Evolutionary conservation across 2,329 filamentous ascomycete species (phyloP).

Genomic region (Monilinia aucupariae): DNA sequence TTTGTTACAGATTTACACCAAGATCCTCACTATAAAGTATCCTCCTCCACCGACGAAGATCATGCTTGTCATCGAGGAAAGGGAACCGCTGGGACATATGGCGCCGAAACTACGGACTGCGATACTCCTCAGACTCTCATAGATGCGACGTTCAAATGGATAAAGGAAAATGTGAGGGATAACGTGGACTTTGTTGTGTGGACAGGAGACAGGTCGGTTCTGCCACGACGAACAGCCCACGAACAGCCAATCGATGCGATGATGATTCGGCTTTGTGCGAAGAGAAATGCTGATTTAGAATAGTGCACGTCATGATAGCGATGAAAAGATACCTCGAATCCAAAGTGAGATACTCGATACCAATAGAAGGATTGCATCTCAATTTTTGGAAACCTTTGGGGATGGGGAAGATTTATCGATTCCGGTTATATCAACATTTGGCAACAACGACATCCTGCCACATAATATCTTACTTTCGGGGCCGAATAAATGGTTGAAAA

Average conservation of each 20-base stretch:
- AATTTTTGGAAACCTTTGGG: constrained; percentile 70
- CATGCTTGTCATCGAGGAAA: constrained; percentile 73
- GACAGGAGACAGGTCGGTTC: constrained; percentile 69
- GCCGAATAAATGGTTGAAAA: constrained; percentile 79
- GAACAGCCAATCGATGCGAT: neutral
- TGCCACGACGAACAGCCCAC: constrained; percentile 39
- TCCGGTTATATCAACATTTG: constrained; percentile 83
- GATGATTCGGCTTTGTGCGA: constrained; percentile 10
- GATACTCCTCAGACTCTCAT: constrained; percentile 76
- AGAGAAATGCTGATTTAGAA: constrained; percentile 1
- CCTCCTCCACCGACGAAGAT: constrained; percentile 63
- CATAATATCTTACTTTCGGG: constrained; percentile 88
- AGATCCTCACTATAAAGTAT: constrained; percentile 77
- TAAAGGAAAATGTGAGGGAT: constrained; percentile 69
- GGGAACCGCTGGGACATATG: constrained; percentile 74
- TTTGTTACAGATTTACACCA: constrained; percentile 73
- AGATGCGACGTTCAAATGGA: constrained; percentile 87
- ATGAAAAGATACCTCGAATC: constrained; percentile 71
- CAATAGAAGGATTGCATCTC: constrained; percentile 70
- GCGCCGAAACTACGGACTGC: constrained; percentile 82
- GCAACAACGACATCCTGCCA: constrained; percentile 95
- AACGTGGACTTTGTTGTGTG: constrained; percentile 84
- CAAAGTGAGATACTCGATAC: constrained; percentile 68
- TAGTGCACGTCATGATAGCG: constrained; percentile 68
- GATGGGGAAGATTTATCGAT: constrained; percentile 55